phyloP scores from a whole-genome alignment of 225 moss, liverwort and hornwort species.

The Physcomitrellopsis africana region DNA sequence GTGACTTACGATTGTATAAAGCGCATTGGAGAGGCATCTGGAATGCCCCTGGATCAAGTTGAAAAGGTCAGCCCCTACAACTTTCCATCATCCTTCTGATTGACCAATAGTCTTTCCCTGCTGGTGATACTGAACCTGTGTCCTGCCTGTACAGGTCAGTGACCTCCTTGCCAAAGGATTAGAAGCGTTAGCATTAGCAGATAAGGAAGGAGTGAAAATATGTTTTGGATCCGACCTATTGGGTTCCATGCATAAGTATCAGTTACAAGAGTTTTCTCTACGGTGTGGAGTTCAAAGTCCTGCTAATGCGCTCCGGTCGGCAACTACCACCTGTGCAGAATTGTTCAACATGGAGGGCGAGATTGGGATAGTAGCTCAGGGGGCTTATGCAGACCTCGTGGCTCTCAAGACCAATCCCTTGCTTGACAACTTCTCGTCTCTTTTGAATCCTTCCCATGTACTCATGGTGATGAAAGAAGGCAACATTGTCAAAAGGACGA shows the following conservation, averaged over 20 bases:
- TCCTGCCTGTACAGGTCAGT: conserved; percentile 44
- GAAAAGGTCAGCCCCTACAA: conserved; percentile 30
- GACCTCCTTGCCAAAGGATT: conserved; percentile 55
- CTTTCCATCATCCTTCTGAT: neutral
- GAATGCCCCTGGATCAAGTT: conserved; percentile 64
- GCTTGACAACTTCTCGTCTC: conserved; percentile 36
- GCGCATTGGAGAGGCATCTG: conserved; percentile 50
- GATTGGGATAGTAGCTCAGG: conserved; percentile 51
- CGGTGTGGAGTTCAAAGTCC: conserved; percentile 58
- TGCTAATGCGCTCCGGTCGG: conserved; percentile 52
- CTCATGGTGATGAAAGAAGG: conserved; percentile 67
- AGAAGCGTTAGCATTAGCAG: conserved; percentile 54
- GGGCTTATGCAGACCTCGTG: conserved; percentile 56
- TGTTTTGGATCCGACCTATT: conserved; percentile 67
- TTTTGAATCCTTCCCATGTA: conserved; percentile 43
- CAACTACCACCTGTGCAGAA: conserved; percentile 53
- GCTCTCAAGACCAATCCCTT: conserved; percentile 55
- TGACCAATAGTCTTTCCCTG: neutral
- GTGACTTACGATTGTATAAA: conserved; percentile 69
- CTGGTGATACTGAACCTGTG: too few species aligned
- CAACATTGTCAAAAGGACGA: conserved; percentile 31
- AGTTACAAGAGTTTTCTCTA: conserved; percentile 57
- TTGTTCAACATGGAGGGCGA: conserved; percentile 67
- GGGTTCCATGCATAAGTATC: conserved; percentile 64
- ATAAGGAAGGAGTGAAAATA: conserved; percentile 52